Conservation (phyloP, 345 rosid species). For the Euclidium syriacum region DNA sequence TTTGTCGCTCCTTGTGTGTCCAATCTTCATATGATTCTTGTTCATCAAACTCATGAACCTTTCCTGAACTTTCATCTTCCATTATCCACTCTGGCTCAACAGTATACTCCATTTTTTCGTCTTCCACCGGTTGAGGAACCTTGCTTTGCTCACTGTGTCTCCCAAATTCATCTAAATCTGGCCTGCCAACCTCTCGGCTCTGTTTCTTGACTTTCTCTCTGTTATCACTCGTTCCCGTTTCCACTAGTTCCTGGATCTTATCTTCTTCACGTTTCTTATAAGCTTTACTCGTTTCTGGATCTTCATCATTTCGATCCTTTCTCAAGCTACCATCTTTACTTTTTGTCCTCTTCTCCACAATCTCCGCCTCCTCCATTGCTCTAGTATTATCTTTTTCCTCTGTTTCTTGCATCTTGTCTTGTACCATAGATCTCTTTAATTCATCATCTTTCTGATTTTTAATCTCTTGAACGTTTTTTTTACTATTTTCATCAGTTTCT, state of each 20-base stretch:
- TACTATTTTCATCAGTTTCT: background rate
- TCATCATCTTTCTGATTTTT: background rate
- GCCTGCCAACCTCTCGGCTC: background rate
- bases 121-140: background rate
- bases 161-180: background rate
- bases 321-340: conserved; percentile 14
- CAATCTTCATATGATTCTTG: conserved; percentile 5
- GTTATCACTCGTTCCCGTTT: background rate
- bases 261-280: background rate
- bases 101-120: background rate
- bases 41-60: conserved; percentile 9
- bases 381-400: background rate
- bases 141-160: background rate
- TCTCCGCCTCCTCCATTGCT: background rate
- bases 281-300: background rate
- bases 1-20: background rate
- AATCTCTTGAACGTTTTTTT: background rate
- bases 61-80: background rate
- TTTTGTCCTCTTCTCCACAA: background rate
- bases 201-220: conserved; percentile 6
- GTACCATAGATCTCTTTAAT: background rate
- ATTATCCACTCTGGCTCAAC: background rate
- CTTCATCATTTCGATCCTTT: background rate
- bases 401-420: conserved; percentile 1
- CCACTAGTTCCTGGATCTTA: background rate